These are phyloP conservation scores for Mollisia scopiformis DNA, from an alignment of 2,329 filamentous ascomycete genomes.

Conservation along the genomic window DNA sequence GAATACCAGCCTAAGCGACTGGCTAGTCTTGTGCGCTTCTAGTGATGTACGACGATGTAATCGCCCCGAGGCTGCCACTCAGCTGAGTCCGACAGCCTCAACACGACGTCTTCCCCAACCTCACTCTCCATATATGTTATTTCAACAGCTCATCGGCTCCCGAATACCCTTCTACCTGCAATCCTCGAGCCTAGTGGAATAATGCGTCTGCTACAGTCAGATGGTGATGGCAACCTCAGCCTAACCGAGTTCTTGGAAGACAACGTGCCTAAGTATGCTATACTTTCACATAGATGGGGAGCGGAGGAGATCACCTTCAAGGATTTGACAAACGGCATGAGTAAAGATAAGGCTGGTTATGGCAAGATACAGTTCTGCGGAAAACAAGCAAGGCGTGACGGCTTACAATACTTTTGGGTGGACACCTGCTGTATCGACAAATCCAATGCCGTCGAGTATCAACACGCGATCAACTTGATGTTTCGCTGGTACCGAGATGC, in stretches of 20 bases:
- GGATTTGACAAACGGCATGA: constrained; percentile 14
- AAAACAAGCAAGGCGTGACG: constrained; percentile 16
- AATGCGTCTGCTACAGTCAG: constrained; percentile 20
- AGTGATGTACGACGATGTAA: constrained; percentile 20
- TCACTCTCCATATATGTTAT: constrained; percentile 14
- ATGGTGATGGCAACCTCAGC: constrained; percentile 14
- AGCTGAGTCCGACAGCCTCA: constrained; percentile 24
- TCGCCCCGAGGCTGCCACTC: constrained; percentile 21
- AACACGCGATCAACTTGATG: constrained; percentile 1
- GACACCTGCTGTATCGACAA: constrained; percentile 19
- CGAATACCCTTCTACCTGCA: constrained; percentile 8
- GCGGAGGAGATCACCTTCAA: constrained; percentile 21
- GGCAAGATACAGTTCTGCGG: constrained; percentile 19
- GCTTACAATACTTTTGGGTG: constrained; percentile 11
- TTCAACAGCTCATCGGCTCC: constrained; percentile 14
- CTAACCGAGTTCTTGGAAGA: constrained; percentile 17
- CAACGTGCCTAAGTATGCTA: constrained; percentile 25
- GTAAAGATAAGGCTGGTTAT: constrained; percentile 17
- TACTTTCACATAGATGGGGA: constrained; percentile 30
- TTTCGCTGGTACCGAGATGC: constrained; percentile 8
- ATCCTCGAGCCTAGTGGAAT: constrained; percentile 13
- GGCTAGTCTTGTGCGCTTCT: constrained; percentile 21
- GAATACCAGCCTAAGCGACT: constrained; percentile 5
- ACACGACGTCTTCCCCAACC: constrained; percentile 15
- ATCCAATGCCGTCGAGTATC: neutral